Evolutionary conservation across 2,329 filamentous ascomycete species (phyloP).

Genomic region (Epicoccum sorghinum): DNA sequence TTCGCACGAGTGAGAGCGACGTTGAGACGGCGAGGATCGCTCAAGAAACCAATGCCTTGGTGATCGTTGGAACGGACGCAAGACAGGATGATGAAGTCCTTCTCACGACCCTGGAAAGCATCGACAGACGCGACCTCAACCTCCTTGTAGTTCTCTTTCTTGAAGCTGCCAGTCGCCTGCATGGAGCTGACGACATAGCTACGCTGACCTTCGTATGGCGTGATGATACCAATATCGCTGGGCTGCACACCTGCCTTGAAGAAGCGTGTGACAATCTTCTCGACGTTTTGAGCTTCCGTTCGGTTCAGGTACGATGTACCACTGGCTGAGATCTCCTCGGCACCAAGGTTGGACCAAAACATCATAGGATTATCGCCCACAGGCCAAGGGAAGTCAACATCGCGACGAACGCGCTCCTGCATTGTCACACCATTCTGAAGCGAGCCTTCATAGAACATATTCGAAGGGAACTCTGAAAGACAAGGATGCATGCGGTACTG

Average conservation of each 20-base stretch:
- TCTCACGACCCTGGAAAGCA: conserved; percentile 98
- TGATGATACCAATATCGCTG: conserved; percentile 93
- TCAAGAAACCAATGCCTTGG: conserved; percentile 98
- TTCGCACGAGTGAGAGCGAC: conserved; percentile 96
- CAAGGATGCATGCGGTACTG: conserved; percentile 99
- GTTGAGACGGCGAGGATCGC: conserved; percentile 94
- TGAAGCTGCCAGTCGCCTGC: conserved; percentile 96
- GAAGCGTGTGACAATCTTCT: conserved; percentile 97
- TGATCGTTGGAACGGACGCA: conserved; percentile 99
- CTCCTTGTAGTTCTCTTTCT: conserved; percentile 98
- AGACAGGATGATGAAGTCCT: conserved; percentile 97
- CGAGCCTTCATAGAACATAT: conserved; percentile 99
- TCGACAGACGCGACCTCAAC: conserved; percentile 98
- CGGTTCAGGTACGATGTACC: conserved; percentile 98
- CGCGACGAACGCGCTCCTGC: conserved; percentile 83
- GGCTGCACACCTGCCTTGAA: conserved; percentile 99
- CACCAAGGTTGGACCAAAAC: conserved; percentile 99
- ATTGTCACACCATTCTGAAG: conserved; percentile 95
- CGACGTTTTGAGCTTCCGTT: conserved; percentile 94
- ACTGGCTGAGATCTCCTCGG: conserved; percentile 96
- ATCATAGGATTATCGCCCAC: conserved; percentile 96
- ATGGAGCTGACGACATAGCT: conserved; percentile 99
- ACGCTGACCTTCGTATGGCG: conserved; percentile 96
- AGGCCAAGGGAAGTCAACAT: conserved; percentile 98
- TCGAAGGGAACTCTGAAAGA: conserved; percentile 94